Base-by-base conservation (phyloP, 192 early-diverging fungal species). In the Umbelopsis isabellina region DNA sequence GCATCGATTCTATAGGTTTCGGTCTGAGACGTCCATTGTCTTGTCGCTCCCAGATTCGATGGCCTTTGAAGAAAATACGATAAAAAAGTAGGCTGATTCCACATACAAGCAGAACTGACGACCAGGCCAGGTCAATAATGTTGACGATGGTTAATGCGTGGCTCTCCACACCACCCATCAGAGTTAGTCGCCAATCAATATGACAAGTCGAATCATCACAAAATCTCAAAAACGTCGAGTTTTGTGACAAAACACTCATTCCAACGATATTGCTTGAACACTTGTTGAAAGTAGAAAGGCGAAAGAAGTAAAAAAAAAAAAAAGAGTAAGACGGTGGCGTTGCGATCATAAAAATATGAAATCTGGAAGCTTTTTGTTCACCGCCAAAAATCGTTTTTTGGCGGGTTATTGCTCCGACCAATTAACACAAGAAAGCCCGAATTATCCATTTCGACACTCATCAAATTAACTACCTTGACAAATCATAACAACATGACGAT, bases 171-270 rank as follows among this genome's bases (percentile, higher is more conserved):
- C 75, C 71, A 20, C 44, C 35, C 0, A 61, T 20, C 20, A 76
- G 44, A 47, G 75, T 72, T 8, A 76, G 44, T 22, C 75, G 50
- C 75, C 75, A 76, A 68, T 76, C 75, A 61, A 70, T 72, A 20
- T 76, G 70, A 21, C 70, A 71, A 46, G 67, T 35, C 10, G 37
- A 35, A 11, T 67, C 70, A 10, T 68, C 49, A 48, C 70, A 76
- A 41, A 67, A 61, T n/a, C 55, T 27, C 27, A 11, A 13, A 61
- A 61, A 61, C 2, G 55, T 61, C 21, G 55, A 61, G 33, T 61
- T 61, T 25, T 25, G 18, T 12, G 13, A 11, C 55, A 61, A 35
- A n/a, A 35, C 55, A 61, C 18, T 35, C 55, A 61, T 61, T 12
- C 48, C 18, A 49, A 18, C 27, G 7, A 30, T 35, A 4, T 37